These are phyloP conservation scores for Cardamine occulta DNA, from an alignment of 345 rosid species.

Conservation along the genomic window DNA sequence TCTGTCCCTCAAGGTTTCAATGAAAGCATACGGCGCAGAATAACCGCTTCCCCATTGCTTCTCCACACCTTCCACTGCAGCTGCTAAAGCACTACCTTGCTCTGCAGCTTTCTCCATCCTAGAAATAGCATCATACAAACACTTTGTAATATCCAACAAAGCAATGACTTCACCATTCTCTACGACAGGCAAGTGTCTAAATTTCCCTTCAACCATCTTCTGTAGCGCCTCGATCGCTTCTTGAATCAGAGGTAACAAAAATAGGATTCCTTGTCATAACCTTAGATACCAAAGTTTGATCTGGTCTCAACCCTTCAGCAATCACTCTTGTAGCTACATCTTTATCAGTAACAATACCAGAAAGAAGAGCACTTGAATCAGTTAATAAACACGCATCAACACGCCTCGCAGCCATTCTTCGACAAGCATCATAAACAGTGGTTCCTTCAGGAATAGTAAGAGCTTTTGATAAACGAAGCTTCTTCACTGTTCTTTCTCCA, in stretches of 20 bases:
- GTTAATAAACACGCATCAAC: slow-evolving; percentile 89
- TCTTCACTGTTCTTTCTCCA: slow-evolving; percentile 92
- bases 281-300: slow-evolving; percentile 85
- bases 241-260: slow-evolving; percentile 85
- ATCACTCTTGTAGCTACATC: slow-evolving; percentile 85
- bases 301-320: slow-evolving; percentile 92
- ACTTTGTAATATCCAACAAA: slow-evolving; percentile 89
- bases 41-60: slow-evolving; percentile 84
- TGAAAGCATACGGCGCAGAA: slow-evolving; percentile 80
- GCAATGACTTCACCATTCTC: slow-evolving; percentile 99
- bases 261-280: slow-evolving; percentile 93
- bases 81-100: slow-evolving; percentile 95
- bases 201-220: slow-evolving; percentile 97
- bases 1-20: slow-evolving; percentile 91
- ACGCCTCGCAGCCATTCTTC: slow-evolving; percentile 94
- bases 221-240: slow-evolving; percentile 97
- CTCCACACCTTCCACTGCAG: slow-evolving; percentile 99
- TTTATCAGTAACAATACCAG: slow-evolving; percentile 93
- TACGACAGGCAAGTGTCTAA: slow-evolving; percentile 97
- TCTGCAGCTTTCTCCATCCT: slow-evolving; percentile 99
- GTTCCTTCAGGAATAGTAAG: slow-evolving; percentile 96
- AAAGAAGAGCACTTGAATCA: slow-evolving; percentile 87
- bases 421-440: slow-evolving; percentile 83
- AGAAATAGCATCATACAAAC: slow-evolving; percentile 95
- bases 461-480: slow-evolving; percentile 86